Evolutionary conservation across 371 early-diverging fungal genomes (phyloP).

Genomic region (Haplosporangium sp.): DNA sequence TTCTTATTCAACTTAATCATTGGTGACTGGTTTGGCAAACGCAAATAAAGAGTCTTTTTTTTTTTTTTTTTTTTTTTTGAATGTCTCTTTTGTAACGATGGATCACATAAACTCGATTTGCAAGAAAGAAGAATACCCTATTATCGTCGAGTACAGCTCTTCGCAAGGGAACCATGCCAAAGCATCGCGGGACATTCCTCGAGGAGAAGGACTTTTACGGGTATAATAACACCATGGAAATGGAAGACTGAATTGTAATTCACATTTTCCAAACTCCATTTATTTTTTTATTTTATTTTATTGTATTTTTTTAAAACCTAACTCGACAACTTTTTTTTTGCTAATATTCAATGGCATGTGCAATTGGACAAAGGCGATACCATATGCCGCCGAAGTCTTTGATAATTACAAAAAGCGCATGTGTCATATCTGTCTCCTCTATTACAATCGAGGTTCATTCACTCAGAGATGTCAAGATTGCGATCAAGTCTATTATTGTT

Average conservation of each 20-base stretch:
- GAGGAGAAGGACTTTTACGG: constrained; percentile 48
- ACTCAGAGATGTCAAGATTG: constrained; percentile 44
- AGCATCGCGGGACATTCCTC: constrained; percentile 45
- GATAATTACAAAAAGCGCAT: constrained; percentile 52
- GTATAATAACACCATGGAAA: constrained; percentile 15
- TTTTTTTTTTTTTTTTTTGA: no score
- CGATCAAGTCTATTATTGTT: constrained; percentile 54
- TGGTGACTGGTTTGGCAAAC: constrained; percentile 1
- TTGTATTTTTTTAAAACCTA: no score
- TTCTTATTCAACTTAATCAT: no score
- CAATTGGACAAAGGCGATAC: constrained; percentile 29
- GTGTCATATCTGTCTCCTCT: constrained; percentile 54
- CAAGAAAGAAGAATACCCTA: constrained; percentile 41
- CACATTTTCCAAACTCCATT: not conserved
- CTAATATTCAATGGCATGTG: not conserved
- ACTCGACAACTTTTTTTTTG: not conserved
- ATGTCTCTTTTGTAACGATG: constrained; percentile 11
- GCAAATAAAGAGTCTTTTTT: not conserved
- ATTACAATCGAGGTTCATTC: constrained; percentile 42
- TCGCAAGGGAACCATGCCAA: constrained; percentile 50
- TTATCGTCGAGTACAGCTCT: constrained; percentile 41
- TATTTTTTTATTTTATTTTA: not conserved
- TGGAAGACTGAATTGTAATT: not conserved
- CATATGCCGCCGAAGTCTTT: constrained; percentile 55
- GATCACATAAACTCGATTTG: constrained; percentile 45